Base-by-base conservation (phyloP, 2,329 filamentous ascomycete species). In the Pestalotiopsis sp. region DNA sequence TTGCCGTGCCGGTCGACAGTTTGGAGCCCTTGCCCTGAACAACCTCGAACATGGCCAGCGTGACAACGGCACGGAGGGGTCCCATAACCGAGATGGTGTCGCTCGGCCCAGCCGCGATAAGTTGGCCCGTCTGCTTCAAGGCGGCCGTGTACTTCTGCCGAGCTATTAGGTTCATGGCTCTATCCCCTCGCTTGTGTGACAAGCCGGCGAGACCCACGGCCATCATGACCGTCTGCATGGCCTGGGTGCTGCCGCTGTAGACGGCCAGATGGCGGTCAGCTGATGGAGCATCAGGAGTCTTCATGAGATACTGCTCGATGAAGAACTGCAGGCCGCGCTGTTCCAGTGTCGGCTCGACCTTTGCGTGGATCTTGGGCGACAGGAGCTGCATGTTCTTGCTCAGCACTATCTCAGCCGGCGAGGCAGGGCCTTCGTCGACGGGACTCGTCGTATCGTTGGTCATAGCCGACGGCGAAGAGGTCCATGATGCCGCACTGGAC, bases 1-100 rank as follows among this genome's bases (percentile, higher is more conserved):
- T 85, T 71, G 88, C 89, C 23, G 84, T 83, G 17, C 83, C 79
- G 23, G 86, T 82, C 27, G 84, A 82, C 66, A 83, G 76, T 45
- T 82, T 80, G 3, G 82, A 82, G 45, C 85, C 83, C 69, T 82
- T 84, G n/a, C 85, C 84, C 74, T 78, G 77, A 4, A 78, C 78
- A 23, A 79, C 76, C 82, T 91, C 89, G 70, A 89, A 91, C 76
- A 90, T 82, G 61, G 88, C 87, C 71, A 91, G 83, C 72, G 88
- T 82, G 57, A 91, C 81, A 38, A 90, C 85, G 7, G 85, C 78
- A 36, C 84, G 82, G 71, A 89, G 81, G 17, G 86, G 82, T 11
- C 85, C 81, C 61, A 84, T 79, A 25, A 84, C 52, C 20, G 68
- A 45, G 73, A 66, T 79, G 77, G 45, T 78, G 72, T 67, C 75